Base-by-base conservation (phyloP, 495 filamentous ascomycete genomes). In the Copromyces sp. region DNA sequence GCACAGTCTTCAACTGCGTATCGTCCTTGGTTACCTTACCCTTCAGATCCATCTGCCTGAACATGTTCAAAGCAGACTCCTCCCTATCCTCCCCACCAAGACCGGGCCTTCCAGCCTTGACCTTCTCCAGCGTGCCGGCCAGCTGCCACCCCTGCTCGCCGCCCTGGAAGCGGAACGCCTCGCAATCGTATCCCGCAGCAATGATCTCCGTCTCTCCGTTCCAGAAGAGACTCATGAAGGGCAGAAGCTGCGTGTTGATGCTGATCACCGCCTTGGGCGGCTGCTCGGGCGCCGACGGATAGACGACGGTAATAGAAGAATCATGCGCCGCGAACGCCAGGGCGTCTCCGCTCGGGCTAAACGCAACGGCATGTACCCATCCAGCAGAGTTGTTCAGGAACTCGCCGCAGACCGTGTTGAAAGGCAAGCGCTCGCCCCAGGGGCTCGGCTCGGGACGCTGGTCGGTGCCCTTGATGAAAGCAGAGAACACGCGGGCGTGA, bases 351-450 rank as follows among this genome's bases (percentile, higher is more conserved):
- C 91, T 93, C 2, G 95, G 96, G 16, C 93, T 96, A 82, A 99
- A 99, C 7, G 88, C 89, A 39, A 94, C 91, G 24, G 91, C 89
- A 81, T 99, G 96, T 14, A 99, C 89, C 95, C 95, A 99, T 7
- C 96, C 95, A 35, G 95, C 95, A 1, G 94, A 96, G 79, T 94
- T 94, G 75, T 99, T 99, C 73, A 95, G 80, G 77, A 89, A 99
- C 83, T 98, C 96, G 70, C 96, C 95, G 79, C 96, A 99, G 70
- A 98, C 94, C 7, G 95, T 98, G 79, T 97, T 97, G 87, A 98
- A 98, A 29, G 96, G 96, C 71, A 98, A 83, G 39, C 94, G 85
- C 84, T 99, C 95, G 47, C 95, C 95, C 95, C 95, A 99, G 39
- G 90, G 93, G 42, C 90, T 91, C 4, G 94, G 90, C 78, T 96